Evolutionary conservation across 495 filamentous ascomycete species (phyloP), one percentile per base, ranked within the genome.

Genomic region (Aspergillus steynii): DNA sequence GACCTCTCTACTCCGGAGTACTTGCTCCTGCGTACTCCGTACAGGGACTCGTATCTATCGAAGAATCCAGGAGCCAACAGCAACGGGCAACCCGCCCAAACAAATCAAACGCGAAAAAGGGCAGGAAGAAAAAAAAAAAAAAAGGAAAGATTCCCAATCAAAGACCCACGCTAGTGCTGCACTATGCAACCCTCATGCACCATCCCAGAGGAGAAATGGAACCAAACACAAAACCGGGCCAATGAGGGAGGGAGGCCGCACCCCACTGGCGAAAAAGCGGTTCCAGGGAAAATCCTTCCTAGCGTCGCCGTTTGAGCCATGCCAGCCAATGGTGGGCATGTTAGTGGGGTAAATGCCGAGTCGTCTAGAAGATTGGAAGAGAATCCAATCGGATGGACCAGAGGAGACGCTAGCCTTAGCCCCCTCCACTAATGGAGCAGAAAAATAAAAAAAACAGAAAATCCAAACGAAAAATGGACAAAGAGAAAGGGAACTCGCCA

Each of bases 291-390:
- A 65, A 68, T 70, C 65, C 65, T 71, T 68, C 68, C 73, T 74
- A 74, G 74, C 70, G 73, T 71, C 65, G 61, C 74, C 74, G 74
- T 77, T 75, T 70, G 61, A 59, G 42, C 29, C 50, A 32, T 59
- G 53, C 56, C 34, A 29, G 50, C 66, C 49, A 67, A 63, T 68
- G 55, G 64, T 2, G 58, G 37, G 10, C 20, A 27, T 14, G 10
- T 1, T n/a, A 25, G 56, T 61, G 64, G 63, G 31, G 62, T 59
- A 63, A 59, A 67, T 61, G 62, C 61, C 53, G 51, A 52, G 52
- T 61, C 60, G 45, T 64, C 63, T 53, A 68, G 68, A 55, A 63
- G 63, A 50, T 37, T 61, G 58, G 34, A 34, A 53, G 7, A 54
- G 31, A 45, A 58, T 59, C 66, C 63, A 65, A 65, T 68, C 58